Base-by-base conservation (phyloP, 2,329 filamentous ascomycete genomes). In the Diaporthe batatas region DNA sequence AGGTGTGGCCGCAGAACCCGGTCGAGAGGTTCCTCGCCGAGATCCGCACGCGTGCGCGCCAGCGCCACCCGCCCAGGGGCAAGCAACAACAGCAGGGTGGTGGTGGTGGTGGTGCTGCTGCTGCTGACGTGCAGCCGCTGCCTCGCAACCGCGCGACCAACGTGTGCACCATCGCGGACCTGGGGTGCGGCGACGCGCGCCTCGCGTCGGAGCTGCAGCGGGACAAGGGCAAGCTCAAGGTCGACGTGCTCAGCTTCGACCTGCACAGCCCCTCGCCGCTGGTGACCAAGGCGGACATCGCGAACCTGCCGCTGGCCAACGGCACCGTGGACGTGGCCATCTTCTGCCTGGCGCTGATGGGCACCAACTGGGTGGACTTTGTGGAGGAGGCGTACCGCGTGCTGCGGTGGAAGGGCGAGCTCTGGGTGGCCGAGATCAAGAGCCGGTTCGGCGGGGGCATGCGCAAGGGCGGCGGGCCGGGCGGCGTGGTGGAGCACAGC, bases 371-470 rank as follows among this genome's bases (percentile, higher is more conserved):
- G 96, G 89, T 97, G 69, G 92, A 94, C 78, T 98, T 99, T 81
- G 90, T 99, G 78, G 96, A 98, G 83, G 96, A 99, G 84, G 96
- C 96, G 18, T 97, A 94, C 86, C 92, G 96, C 70, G 88, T 98
- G 68, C 88, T 99, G 75, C 92, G 94, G 79, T 95, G 95, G 89
- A 96, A 96, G 80, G 96, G 96, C 77, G 96, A 99, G 86, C 91
- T 98, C 70, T 99, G 96, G 96, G 90, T 99, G 68, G 94, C 94
- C 62, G 96, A 99, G 84, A 98, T 99, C 83, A 98, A 98, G 85
- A 94, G 91, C 76, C 93, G 96, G 42, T 98, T 99, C 80, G 91
- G 91, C 4, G 82, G 79, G 62, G 83, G 75, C 65, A 81, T 80
- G 76, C 86, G 80, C 73, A 84, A 83, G 79, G 77, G 82, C 78